A percentile compares a stretch with the other conserved stretches of the same genome.
phyloP scores from a whole-genome alignment of 805 yeast genomes.

The Jamesozyma jinghongensis region DNA sequence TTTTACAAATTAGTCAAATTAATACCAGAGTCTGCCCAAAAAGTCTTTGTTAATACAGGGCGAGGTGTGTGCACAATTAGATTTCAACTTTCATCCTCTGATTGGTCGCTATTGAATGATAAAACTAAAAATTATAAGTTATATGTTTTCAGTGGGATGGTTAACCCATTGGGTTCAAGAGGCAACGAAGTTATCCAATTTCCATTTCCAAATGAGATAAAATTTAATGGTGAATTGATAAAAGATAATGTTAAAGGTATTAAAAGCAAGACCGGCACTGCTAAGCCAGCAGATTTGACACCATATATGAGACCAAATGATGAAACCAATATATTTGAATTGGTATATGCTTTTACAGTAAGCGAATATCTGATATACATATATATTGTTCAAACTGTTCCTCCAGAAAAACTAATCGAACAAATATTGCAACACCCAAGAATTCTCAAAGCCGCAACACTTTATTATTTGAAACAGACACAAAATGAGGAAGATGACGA shows the following conservation, averaged over 20 bases:
- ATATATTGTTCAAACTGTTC: conserved; percentile 45
- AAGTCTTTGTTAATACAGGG: conserved; percentile 29
- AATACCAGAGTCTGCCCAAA: conserved; percentile 41
- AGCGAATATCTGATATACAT: conserved; percentile 43
- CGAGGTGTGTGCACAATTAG: conserved; percentile 37
- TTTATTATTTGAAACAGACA: conserved; percentile 26
- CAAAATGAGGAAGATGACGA: conserved; percentile 42
- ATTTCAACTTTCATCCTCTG: conserved; percentile 38
- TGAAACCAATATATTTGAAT: conserved; percentile 36
- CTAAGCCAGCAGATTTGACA: conserved; percentile 75
- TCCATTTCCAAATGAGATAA: conserved; percentile 65
- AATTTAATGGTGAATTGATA: conserved; percentile 43
- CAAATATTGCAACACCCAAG: conserved; percentile 39
- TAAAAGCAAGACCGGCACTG: conserved; percentile 68
- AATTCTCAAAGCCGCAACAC: conserved; percentile 44
- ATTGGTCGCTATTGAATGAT: conserved; percentile 31
- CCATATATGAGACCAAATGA: conserved; percentile 31
- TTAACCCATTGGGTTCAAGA: conserved; percentile 17
- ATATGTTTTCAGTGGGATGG: conserved; percentile 47
- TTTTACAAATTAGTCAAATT: conserved; percentile 44
- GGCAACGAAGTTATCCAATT: conserved; percentile 58
- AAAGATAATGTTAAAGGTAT: conserved; percentile 61
- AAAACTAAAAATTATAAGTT: conserved; percentile 31
- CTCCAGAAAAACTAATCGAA: conserved; percentile 35
- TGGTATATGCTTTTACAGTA: conserved; percentile 51